A percentile compares a stretch with the other conserved stretches of the same genome.
phyloP scores from a whole-genome alignment of 2,329 filamentous ascomycete species.

The Bipolaris gigantea region DNA sequence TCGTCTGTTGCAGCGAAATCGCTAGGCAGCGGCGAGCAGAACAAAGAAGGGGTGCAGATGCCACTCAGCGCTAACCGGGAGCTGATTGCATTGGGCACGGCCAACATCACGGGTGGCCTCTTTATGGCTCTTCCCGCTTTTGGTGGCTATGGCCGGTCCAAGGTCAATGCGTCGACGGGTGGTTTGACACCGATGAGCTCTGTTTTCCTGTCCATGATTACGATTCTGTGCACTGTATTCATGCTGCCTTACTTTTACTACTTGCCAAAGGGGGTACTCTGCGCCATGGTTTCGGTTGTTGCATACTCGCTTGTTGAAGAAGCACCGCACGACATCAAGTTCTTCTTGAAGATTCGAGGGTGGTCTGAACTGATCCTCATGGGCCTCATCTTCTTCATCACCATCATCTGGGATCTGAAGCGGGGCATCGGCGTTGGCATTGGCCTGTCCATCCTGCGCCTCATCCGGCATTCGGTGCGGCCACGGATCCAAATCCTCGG shows the following conservation, averaged over 20 bases:
- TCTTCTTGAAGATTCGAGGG: conserved; percentile 83
- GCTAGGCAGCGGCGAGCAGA: conserved; percentile 57
- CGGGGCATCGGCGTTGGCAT: conserved; percentile 93
- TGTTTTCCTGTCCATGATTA: conserved; percentile 80
- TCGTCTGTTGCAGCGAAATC: conserved; percentile 95
- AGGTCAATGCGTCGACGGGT: conserved; percentile 90
- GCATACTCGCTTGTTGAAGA: conserved; percentile 95
- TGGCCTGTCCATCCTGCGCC: conserved; percentile 82
- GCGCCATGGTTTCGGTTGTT: conserved; percentile 91
- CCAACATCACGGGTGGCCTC: conserved; percentile 87
- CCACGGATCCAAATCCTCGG: conserved; percentile 96
- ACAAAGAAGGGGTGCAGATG: conserved; percentile 71
- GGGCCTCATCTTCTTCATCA: conserved; percentile 85
- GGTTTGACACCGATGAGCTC: conserved; percentile 93
- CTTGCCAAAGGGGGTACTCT: conserved; percentile 93
- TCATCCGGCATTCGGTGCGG: conserved; percentile 87
- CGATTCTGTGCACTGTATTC: conserved; percentile 77
- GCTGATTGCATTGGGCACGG: conserved; percentile 84
- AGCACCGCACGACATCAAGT: conserved; percentile 85
- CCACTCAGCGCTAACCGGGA: conserved; percentile 89
- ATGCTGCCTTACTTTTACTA: conserved; percentile 92
- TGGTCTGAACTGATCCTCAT: conserved; percentile 87
- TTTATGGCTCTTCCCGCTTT: conserved; percentile 94
- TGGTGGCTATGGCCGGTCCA: conserved; percentile 93
- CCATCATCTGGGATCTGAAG: conserved; percentile 92